Percentiles rank a stretch among this genome's conserved stretches.
Conservation (phyloP, 2,329 filamentous ascomycete species). For the Ophiostoma tasmaniense region DNA sequence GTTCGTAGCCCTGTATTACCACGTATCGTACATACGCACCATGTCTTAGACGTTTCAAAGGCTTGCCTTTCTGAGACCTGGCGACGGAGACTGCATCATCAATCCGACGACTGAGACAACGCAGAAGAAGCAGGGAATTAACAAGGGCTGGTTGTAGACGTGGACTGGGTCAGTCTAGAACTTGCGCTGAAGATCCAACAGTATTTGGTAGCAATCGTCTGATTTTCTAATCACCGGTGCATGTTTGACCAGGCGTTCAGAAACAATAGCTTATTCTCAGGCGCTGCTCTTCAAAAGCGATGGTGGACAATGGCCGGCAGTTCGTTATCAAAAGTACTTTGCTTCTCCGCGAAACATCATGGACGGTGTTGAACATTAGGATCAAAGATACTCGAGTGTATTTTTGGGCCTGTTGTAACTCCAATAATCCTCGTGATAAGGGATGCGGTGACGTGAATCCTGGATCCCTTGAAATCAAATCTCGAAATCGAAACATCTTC, state of each 20-base stretch:
- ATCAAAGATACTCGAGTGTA: background rate
- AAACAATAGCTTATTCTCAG: too few species aligned
- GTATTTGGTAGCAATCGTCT: background rate
- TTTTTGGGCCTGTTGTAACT: background rate
- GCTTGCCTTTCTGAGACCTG: background rate
- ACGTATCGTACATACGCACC: background rate
- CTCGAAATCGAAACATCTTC: background rate
- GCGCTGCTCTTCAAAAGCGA: too few species aligned
- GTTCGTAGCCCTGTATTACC: background rate
- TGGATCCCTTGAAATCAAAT: background rate
- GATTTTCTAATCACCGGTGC: background rate
- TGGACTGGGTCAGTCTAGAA: background rate
- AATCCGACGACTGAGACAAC: background rate
- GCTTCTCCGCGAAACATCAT: background rate
- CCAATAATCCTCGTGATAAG: background rate
- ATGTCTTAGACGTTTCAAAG: background rate
- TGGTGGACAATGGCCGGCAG: background rate
- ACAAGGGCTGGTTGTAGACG: background rate
- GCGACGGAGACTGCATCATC: background rate
- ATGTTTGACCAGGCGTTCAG: too few species aligned
- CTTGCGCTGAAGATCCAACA: background rate
- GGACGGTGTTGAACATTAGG: background rate
- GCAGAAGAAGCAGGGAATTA: background rate
- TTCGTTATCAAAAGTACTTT: background rate
- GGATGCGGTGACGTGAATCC: background rate